Base-by-base conservation (phyloP, 305 asterid species). In the Vinca major region DNA sequence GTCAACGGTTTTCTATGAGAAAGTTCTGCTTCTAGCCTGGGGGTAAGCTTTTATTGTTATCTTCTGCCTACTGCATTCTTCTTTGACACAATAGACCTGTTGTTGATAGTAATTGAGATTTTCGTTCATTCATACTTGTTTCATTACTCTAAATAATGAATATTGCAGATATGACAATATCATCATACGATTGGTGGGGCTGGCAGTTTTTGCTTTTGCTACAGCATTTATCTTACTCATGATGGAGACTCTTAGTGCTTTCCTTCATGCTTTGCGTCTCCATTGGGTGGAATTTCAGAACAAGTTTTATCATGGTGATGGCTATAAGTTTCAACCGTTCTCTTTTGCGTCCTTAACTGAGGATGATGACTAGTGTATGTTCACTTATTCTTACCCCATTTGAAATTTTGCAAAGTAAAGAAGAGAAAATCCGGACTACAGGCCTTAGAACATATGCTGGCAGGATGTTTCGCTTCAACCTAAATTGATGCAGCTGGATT, bases 231-330 rank as follows among this genome's bases (percentile, higher is more conserved):
- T 92, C 72, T 88, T 92, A 56, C 96, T 92, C 65, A 90, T 90
- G 96, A 92, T 92, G 98, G 98, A 92, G 72, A 90, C 91, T 21
- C 96, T 90, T 37, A 92, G 98, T 73, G 98, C 98, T 73, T 90
- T 92, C 84, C 97, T 92, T 77, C 98, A 92, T 45, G 95, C 97
- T 41, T 79, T 92, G 78, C 97, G 96, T 75, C 96, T 93, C 71
- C 98, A 93, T 72, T 90, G 97, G 98, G 98, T 93, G 56, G 98
- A 93, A 74, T 93, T 86, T 78, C 98, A 93, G 71, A 85, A 77
- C 81, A 93, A 93, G 83, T 93, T 90, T 82, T 93, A 90, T 77
- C 81, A 80, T 10, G 98, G 96, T 12, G 96, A 90, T 62, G 98
- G 98, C 78, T 92, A 87, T 80, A 92, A 92, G 71, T 92, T 92